Percentiles rank a stretch among this genome's conserved stretches.
These are phyloP conservation scores for Kitagawia praeruptora DNA, from an alignment of 129 eudicot genomes.

Conservation along the genomic window DNA sequence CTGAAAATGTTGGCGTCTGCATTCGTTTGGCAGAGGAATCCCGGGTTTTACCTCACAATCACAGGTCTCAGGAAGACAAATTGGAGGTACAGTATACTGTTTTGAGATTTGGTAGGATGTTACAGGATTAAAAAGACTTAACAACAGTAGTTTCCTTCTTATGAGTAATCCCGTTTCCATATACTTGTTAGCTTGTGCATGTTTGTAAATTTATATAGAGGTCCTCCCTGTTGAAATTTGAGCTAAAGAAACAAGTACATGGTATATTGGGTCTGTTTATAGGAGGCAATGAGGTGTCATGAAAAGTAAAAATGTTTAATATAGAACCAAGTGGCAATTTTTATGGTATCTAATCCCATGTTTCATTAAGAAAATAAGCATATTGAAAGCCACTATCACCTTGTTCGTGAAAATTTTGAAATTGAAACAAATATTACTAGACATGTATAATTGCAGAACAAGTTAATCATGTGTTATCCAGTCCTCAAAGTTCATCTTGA, in stretches of 20 bases:
- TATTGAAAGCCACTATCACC: background rate
- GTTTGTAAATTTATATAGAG: background rate
- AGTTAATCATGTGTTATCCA: background rate
- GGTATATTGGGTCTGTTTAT: background rate
- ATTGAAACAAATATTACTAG: background rate
- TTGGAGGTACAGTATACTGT: constrained; percentile 3
- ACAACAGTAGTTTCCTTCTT: background rate
- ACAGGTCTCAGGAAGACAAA: constrained; percentile 10
- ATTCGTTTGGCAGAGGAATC: constrained; percentile 1
- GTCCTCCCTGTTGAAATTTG: no score
- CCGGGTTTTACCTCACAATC: background rate
- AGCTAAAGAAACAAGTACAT: no score
- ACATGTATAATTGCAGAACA: background rate
- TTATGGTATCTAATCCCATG: background rate
- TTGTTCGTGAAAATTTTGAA: background rate
- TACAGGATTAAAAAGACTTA: background rate
- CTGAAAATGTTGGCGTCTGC: background rate
- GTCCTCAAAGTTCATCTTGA: no score
- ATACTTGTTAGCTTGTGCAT: background rate
- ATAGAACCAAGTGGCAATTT: no score
- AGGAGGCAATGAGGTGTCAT: background rate
- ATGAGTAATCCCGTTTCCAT: background rate
- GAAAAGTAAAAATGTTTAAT: background rate
- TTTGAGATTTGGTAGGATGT: background rate
- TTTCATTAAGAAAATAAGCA: no score